Evolutionary conservation across 805 yeast species (phyloP).

Genomic region (Ogataea paradorogensis): DNA sequence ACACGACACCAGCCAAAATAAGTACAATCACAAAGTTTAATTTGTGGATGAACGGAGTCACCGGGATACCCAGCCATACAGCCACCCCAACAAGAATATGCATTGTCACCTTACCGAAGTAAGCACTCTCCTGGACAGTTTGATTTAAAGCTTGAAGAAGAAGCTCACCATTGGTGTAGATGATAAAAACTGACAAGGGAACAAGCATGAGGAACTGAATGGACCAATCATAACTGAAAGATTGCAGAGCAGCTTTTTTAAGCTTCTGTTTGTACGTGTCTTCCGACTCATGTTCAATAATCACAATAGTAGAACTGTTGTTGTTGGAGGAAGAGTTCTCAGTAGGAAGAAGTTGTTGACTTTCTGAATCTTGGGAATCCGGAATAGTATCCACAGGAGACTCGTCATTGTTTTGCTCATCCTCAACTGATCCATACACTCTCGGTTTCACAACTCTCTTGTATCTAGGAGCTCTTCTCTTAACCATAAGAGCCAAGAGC

Average conservation of each 20-base stretch:
- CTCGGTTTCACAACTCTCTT: constrained; percentile 19
- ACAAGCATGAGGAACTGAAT: constrained; percentile 66
- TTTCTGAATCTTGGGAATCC: constrained; percentile 18
- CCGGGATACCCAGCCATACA: constrained; percentile 43
- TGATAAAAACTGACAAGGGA: constrained; percentile 57
- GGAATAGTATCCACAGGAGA: constrained; percentile 5
- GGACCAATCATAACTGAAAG: constrained; percentile 76
- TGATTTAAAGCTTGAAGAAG: constrained; percentile 64
- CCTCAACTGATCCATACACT: constrained; percentile 21
- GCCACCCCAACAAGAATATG: constrained; percentile 35
- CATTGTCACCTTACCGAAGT: constrained; percentile 40
- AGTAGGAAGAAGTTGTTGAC: constrained; percentile 20
- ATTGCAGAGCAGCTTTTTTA: constrained; percentile 35
- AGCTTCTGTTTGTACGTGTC: constrained; percentile 26
- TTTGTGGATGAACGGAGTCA: constrained; percentile 69
- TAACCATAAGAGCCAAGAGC: constrained; percentile 44
- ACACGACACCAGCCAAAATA: constrained; percentile 37
- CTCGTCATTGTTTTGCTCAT: constrained; percentile 13
- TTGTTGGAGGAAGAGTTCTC: constrained; percentile 3
- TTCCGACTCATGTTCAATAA: constrained; percentile 29
- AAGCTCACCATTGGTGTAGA: constrained; percentile 55
- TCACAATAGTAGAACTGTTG: constrained; percentile 17
- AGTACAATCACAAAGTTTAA: constrained; percentile 53
- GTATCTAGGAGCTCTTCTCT: constrained; percentile 22
- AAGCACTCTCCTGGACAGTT: constrained; percentile 63